Percentiles rank a stretch among this genome's conserved stretches.
Evolutionary conservation across 192 early-diverging fungal species (phyloP).

Genomic region (Umbelopsis sp.): DNA sequence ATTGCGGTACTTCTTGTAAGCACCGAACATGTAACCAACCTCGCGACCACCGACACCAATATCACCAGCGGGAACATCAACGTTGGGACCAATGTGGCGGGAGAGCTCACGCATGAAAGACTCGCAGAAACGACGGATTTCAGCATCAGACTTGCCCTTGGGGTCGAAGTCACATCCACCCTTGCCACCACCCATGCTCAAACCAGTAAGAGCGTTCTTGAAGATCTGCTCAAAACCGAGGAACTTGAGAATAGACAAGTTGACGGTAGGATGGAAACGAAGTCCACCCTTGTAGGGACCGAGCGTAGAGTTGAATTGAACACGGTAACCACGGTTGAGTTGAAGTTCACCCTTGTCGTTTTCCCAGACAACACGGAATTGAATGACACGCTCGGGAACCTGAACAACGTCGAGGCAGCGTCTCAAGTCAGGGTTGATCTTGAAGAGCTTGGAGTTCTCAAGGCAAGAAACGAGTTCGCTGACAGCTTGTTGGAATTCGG

Average conservation of each 20-base stretch:
- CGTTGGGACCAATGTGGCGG: slow-evolving; percentile 58
- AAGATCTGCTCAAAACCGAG: slow-evolving; percentile 60
- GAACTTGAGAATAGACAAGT: slow-evolving; percentile 58
- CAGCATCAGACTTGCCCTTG: slow-evolving; percentile 51
- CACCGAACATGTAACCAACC: slow-evolving; percentile 57
- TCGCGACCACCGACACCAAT: slow-evolving; percentile 56
- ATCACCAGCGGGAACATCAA: slow-evolving; percentile 56
- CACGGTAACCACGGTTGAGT: slow-evolving; percentile 59
- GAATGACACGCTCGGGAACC: slow-evolving; percentile 52
- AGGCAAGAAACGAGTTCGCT: slow-evolving; percentile 52
- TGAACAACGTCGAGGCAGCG: slow-evolving; percentile 51
- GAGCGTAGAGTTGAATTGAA: slow-evolving; percentile 60
- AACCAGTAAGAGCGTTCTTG: slow-evolving; percentile 60
- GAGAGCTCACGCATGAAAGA: slow-evolving; percentile 57
- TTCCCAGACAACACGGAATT: slow-evolving; percentile 57
- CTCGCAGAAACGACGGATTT: slow-evolving; percentile 58
- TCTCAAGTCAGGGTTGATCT: slow-evolving; percentile 49
- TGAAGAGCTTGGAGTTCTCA: slow-evolving; percentile 47
- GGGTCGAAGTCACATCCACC: slow-evolving; percentile 57
- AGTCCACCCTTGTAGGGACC: slow-evolving; percentile 62
- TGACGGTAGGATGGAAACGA: slow-evolving; percentile 59
- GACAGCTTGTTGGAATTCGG: slow-evolving; percentile 54
- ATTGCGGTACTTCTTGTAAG: slow-evolving; percentile 58
- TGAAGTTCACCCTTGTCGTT: slow-evolving; percentile 53
- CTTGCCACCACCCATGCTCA: slow-evolving; percentile 58